These are phyloP conservation scores for Lentinus tigrinus DNA, from an alignment of 768 basidiomycete genomes.

Conservation along the genomic window DNA sequence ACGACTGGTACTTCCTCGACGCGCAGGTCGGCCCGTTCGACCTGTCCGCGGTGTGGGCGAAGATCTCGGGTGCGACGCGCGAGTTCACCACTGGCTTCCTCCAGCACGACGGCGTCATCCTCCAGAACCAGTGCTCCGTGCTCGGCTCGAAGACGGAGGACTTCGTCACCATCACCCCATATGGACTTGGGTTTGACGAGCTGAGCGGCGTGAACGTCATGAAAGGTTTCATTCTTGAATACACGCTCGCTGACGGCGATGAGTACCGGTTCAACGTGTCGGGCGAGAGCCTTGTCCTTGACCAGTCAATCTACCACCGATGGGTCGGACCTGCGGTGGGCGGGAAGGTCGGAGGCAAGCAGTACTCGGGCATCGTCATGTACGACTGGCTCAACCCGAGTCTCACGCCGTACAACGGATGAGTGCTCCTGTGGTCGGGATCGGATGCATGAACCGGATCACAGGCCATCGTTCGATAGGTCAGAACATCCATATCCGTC, in stretches of 20 bases:
- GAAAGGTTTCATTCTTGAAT: conserved; percentile 21
- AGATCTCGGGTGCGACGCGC: conserved; percentile 13
- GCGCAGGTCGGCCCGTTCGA: conserved; percentile 24
- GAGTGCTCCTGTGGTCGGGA: not conserved
- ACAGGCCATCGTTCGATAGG: no score
- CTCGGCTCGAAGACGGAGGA: conserved; percentile 17
- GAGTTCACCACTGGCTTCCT: conserved; percentile 26
- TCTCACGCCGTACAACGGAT: conserved; percentile 4
- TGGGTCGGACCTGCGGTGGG: conserved; percentile 20
- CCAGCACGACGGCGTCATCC: conserved; percentile 18
- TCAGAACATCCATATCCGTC: no score
- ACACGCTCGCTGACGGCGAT: conserved; percentile 22
- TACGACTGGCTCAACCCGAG: conserved; percentile 19
- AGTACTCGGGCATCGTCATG: not conserved
- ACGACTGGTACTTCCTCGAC: conserved; percentile 24
- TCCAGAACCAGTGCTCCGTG: conserved; percentile 28
- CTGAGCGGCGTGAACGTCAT: conserved; percentile 18
- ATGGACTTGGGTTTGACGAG: conserved; percentile 13
- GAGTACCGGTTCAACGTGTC: conserved; percentile 21
- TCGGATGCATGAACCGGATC: no score
- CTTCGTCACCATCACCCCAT: conserved; percentile 18
- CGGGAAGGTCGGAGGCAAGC: conserved; percentile 12
- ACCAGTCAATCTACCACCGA: conserved; percentile 24
- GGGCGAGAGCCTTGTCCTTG: conserved; percentile 18
- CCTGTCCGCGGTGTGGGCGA: conserved; percentile 19